A percentile compares a stretch with the other conserved stretches of the same genome.
phyloP scores from a whole-genome alignment of 352 stramenopile species.

The Pythium aristosporum region DNA sequence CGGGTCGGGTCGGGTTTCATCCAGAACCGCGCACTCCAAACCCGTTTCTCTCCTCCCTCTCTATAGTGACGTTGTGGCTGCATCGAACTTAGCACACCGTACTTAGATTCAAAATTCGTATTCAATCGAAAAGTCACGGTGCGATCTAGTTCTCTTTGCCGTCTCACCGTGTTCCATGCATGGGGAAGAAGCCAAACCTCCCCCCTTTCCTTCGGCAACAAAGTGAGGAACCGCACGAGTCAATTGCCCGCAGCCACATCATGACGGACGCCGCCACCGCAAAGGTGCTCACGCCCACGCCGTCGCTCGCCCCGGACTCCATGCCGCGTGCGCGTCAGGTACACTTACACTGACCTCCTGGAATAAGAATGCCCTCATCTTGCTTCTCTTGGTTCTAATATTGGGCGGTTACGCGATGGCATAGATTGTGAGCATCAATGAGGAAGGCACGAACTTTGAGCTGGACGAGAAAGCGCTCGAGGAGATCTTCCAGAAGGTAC shows the following conservation, averaged over 20 bases:
- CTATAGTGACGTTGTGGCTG: not conserved
- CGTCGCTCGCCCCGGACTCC: conserved; percentile 30
- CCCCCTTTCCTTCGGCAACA: not conserved
- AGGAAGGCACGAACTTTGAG: conserved; percentile 85
- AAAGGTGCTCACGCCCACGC: conserved; percentile 24
- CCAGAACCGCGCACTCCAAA: not conserved
- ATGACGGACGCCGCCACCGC: conserved; percentile 5
- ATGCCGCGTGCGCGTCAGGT: conserved; percentile 49
- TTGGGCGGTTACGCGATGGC: not conserved
- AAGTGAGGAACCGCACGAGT: not conserved
- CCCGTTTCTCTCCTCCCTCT: not conserved
- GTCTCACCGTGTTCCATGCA: not conserved
- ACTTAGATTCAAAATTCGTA: not conserved
- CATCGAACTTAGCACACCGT: not conserved
- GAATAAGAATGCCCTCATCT: not conserved
- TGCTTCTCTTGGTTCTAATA: not conserved
- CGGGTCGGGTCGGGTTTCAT: not conserved
- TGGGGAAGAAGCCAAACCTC: not conserved
- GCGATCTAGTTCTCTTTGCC: not conserved
- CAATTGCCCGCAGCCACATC: not conserved
- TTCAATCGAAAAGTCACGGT: not conserved
- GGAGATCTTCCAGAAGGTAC: conserved; percentile 48
- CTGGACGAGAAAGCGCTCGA: conserved; percentile 70
- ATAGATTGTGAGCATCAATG: conserved; percentile 87
- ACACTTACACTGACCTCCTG: not conserved